A percentile compares a stretch with the other conserved stretches of the same genome.
Conservation (phyloP, 768 basidiomycete species). For the Mycena crocata region DNA sequence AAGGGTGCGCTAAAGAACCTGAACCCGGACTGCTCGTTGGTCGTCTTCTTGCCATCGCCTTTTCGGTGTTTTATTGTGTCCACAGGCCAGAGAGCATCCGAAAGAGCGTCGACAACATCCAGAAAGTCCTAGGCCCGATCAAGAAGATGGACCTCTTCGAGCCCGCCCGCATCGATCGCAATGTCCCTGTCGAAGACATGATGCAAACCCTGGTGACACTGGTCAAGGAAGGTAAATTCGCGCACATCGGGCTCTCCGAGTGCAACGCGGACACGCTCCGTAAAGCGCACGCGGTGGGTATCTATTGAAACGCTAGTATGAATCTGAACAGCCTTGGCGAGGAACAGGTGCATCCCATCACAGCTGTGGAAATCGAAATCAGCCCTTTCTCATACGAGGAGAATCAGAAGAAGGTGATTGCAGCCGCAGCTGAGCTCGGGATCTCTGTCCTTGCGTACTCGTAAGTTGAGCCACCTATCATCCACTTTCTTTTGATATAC, state of each 20-base stretch:
- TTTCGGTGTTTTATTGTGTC: no score
- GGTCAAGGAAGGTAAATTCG: constrained; percentile 66
- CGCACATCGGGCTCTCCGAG: constrained; percentile 71
- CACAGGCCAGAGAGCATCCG: constrained; percentile 21
- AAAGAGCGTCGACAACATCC: constrained; percentile 56
- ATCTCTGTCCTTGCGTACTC: constrained; percentile 70
- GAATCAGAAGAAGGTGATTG: constrained; percentile 65
- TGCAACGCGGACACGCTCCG: constrained; percentile 58
- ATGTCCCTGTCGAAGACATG: constrained; percentile 57
- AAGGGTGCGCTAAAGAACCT: constrained; percentile 33
- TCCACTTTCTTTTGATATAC: constrained; percentile 16
- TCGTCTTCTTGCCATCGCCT: background rate
- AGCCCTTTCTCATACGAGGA: constrained; percentile 70
- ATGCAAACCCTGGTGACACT: constrained; percentile 56
- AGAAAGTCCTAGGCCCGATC: constrained; percentile 57
- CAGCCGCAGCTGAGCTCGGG: constrained; percentile 62
- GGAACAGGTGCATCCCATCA: constrained; percentile 53
- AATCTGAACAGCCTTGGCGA: background rate
- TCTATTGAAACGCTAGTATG: background rate
- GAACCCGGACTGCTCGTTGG: constrained; percentile 27
- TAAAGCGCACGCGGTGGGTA: constrained; percentile 44
- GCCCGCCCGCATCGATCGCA: constrained; percentile 58
- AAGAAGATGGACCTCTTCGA: constrained; percentile 74
- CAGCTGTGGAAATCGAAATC: constrained; percentile 74
- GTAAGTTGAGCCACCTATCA: constrained; percentile 38